Percentiles rank a stretch among this genome's conserved stretches.
Evolutionary conservation across 176 grass and related monocot genomes (phyloP).

Genomic region (Bromus sterilis): DNA sequence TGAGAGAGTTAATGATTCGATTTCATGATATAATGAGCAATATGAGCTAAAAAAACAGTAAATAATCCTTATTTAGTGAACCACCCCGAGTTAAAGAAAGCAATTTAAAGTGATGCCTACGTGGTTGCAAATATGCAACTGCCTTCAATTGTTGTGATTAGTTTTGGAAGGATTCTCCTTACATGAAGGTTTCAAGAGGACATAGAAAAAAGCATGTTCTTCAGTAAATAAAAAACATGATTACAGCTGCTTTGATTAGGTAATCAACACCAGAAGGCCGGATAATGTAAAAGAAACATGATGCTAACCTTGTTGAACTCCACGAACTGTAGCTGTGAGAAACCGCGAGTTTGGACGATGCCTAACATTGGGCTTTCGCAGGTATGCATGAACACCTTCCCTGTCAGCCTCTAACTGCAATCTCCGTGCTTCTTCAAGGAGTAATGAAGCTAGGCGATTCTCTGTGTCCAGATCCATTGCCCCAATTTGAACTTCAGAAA

Average conservation of each 20-base stretch:
- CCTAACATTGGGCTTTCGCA: conserved; percentile 52
- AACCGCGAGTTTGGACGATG: conserved; percentile 84
- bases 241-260: not conserved
- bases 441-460: conserved; percentile 63
- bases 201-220: not conserved
- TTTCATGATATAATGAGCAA: not conserved
- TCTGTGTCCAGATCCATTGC: conserved; percentile 90
- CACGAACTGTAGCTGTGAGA: conserved; percentile 84
- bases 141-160: not conserved
- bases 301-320: conserved; percentile 84
- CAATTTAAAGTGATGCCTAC: not conserved
- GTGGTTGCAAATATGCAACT: not conserved
- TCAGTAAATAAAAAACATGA: not conserved
- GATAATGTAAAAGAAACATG: not conserved
- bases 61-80: not conserved
- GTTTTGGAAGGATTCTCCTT: not conserved
- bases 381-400: conserved; percentile 78
- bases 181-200: not conserved
- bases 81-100: not conserved
- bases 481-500: not conserved
- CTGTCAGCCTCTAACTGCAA: conserved; percentile 70
- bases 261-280: not conserved
- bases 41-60: not conserved
- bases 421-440: conserved; percentile 67
- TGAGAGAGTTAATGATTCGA: not conserved